These are phyloP conservation scores for Solanum paucissectum DNA, from an alignment of 257 asterid genomes.

Conservation along the genomic window DNA sequence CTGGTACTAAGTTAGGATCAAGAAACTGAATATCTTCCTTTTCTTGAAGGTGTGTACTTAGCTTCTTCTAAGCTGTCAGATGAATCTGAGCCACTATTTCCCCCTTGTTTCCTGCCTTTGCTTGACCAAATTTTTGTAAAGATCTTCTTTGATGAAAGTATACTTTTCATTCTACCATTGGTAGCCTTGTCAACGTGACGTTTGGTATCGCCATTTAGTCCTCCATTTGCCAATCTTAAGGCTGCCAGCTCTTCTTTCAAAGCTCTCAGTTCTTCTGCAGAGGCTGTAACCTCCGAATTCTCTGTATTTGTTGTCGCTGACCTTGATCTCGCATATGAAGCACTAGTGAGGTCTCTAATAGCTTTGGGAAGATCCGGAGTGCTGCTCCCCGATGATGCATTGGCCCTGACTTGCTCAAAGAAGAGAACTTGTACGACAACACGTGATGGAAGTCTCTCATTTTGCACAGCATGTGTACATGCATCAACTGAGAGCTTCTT, in stretches of 20 bases:
- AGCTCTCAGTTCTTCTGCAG: slow-evolving; percentile 79
- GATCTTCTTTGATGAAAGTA: slow-evolving; percentile 57
- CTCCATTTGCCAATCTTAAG: slow-evolving; percentile 48
- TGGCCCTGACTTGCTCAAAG: slow-evolving; percentile 62
- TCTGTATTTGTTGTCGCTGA: slow-evolving; percentile 58
- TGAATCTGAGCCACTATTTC: slow-evolving; percentile 89
- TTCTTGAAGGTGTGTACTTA: slow-evolving; percentile 56
- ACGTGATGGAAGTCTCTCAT: slow-evolving; percentile 61
- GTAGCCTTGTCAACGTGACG: slow-evolving; percentile 41
- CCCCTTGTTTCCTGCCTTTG: slow-evolving; percentile 40
- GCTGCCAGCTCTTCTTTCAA: slow-evolving; percentile 78
- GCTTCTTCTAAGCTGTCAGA: slow-evolving; percentile 66
- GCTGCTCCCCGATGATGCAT: slow-evolving; percentile 85
- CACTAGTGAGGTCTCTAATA: slow-evolving; percentile 57
- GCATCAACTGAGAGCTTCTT: slow-evolving; percentile 84
- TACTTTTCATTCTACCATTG: slow-evolving; percentile 43
- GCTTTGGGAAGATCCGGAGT: slow-evolving; percentile 88
- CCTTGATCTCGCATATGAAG: slow-evolving; percentile 66
- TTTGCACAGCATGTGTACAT: slow-evolving; percentile 88
- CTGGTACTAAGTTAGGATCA: slow-evolving; percentile 7
- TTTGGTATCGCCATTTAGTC: slow-evolving; percentile 17
- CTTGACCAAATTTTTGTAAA: slow-evolving; percentile 78
- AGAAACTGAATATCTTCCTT: slow-evolving; percentile 84
- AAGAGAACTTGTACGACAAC: background rate
- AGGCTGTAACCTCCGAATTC: slow-evolving; percentile 88